Evolutionary conservation across 345 rosid species (phyloP).

Genomic region (sweet orange (Citrus sinensis)): DVS_A1.0 CM039168.1:8217001-8217500

Average conservation of each 20-base stretch:
- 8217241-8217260: constrained; percentile 53
- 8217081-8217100: constrained; percentile 17
- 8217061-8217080: no score
- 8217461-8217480: constrained; percentile 67
- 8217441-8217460: constrained; percentile 68
- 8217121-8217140: constrained; percentile 15
- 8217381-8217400: constrained; percentile 11
- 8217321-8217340: constrained; percentile 74
- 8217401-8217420: constrained; percentile 65
- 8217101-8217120: not conserved
- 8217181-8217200: constrained; percentile 26
- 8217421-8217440: constrained; percentile 64
- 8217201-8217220: constrained; percentile 45
- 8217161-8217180: not conserved
- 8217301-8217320: constrained; percentile 48
- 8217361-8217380: constrained; percentile 38
- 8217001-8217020: no score
- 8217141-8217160: not conserved
- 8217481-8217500: constrained; percentile 57
- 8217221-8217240: constrained; percentile 43
- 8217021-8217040: no score
- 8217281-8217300: constrained; percentile 44
- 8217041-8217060: no score
- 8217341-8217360: constrained; percentile 52
- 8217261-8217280: constrained; percentile 50